Percentiles rank a stretch among this genome's conserved stretches.
phyloP scores from a whole-genome alignment of 2,329 filamentous ascomycete species.

The Diplodia scrobiculata region DNA sequence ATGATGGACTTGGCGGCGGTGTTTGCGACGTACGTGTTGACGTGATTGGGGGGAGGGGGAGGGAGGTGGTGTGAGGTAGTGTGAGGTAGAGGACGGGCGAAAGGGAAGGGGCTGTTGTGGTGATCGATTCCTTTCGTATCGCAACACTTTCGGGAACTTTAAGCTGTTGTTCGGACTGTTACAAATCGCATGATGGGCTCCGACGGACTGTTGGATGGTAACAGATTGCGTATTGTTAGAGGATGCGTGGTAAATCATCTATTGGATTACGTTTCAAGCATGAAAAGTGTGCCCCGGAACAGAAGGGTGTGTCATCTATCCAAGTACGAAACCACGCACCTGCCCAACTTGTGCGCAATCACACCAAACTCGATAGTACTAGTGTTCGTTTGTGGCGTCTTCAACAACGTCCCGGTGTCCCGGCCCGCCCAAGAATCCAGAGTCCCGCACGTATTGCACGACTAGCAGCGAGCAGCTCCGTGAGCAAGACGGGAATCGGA shows the following conservation, averaged over 20 bases:
- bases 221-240: no score
- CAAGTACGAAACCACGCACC: not conserved
- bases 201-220: no score
- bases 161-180: no score
- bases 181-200: no score
- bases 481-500: not conserved
- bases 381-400: not conserved
- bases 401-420: no score
- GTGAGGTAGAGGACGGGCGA: not conserved
- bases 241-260: no score
- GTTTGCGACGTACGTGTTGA: conserved; percentile 15
- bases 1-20: conserved; percentile 15
- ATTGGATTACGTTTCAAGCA: not conserved
- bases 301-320: not conserved
- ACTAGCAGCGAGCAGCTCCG: no score
- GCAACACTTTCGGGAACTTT: no score
- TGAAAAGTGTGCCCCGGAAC: not conserved
- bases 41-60: not conserved
- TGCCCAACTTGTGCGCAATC: not conserved
- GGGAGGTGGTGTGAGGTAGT: no score
- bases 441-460: not conserved
- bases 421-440: not conserved
- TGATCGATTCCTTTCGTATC: not conserved
- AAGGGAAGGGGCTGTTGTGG: not conserved
- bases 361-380: not conserved